Percentiles rank a stretch among this genome's conserved stretches.
Evolutionary conservation across 2,329 filamentous ascomycete genomes (phyloP).

Genomic region (Rutstroemia sydowiana): DNA sequence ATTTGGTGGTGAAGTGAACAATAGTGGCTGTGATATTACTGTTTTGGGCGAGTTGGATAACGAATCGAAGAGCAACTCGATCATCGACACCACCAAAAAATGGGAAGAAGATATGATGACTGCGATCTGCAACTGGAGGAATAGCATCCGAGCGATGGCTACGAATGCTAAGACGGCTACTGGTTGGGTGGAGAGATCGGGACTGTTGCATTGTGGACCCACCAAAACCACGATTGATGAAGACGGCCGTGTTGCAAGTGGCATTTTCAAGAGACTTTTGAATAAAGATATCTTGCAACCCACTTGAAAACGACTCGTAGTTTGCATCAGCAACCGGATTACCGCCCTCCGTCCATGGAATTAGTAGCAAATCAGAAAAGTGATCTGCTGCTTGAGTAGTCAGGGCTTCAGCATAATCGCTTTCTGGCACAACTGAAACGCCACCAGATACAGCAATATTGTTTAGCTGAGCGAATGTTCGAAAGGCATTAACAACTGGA

Average conservation of each 20-base stretch:
- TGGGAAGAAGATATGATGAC: slow-evolving; percentile 78
- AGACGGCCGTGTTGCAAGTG: slow-evolving; percentile 64
- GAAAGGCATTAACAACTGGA: slow-evolving; percentile 85
- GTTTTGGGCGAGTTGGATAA: slow-evolving; percentile 77
- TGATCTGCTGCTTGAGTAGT: slow-evolving; percentile 62
- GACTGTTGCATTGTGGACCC: slow-evolving; percentile 38
- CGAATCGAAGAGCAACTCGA: slow-evolving; percentile 67
- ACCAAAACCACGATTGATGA: slow-evolving; percentile 67
- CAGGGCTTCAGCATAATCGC: slow-evolving; percentile 72
- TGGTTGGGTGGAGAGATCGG: slow-evolving; percentile 35
- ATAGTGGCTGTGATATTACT: slow-evolving; percentile 72
- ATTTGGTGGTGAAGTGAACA: slow-evolving; percentile 44
- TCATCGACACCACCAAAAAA: slow-evolving; percentile 85
- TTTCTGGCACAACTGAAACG: slow-evolving; percentile 70
- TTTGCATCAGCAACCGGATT: slow-evolving; percentile 50
- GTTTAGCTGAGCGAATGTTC: slow-evolving; percentile 77
- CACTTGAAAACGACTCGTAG: slow-evolving; percentile 51
- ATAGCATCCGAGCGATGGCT: slow-evolving; percentile 48
- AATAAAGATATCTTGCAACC: slow-evolving; percentile 68
- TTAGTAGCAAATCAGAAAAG: slow-evolving; percentile 64
- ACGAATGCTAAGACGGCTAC: slow-evolving; percentile 49
- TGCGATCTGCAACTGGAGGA: slow-evolving; percentile 55
- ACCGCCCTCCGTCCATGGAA: slow-evolving; percentile 85
- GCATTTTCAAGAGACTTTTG: slow-evolving; percentile 55
- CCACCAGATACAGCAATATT: slow-evolving; percentile 77